Percentiles rank a stretch among this genome's conserved stretches.
These are phyloP conservation scores for Orbilia ellipsospora DNA, from an alignment of 2,329 filamentous ascomycete genomes.

Conservation along the genomic window DNA sequence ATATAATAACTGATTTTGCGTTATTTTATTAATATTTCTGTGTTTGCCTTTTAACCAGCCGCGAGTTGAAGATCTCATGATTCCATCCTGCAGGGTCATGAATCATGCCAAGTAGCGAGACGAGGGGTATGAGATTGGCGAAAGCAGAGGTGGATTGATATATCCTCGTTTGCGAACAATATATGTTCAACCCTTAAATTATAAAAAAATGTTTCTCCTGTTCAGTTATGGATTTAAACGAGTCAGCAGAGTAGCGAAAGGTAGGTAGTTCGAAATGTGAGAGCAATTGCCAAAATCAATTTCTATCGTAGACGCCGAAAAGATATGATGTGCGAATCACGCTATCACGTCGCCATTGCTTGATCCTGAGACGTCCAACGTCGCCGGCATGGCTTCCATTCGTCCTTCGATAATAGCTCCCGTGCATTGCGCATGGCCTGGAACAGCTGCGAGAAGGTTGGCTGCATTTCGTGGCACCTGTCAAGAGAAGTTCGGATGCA, in stretches of 20 bases:
- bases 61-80: conserved; percentile 6
- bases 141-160: conserved; percentile 5
- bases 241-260: too few relatives aligned
- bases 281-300: too few relatives aligned
- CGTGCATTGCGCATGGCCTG: background rate
- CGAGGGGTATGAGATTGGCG: conserved; percentile 43
- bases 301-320: too few relatives aligned
- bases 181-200: background rate
- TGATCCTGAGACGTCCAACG: conserved; percentile 20
- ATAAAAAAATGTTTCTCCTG: too few relatives aligned
- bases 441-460: conserved; percentile 8
- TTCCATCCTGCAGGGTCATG: background rate
- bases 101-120: background rate
- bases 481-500: conserved; percentile 25
- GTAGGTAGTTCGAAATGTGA: too few relatives aligned
- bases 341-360: conserved; percentile 38
- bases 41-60: too few relatives aligned
- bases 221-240: too few relatives aligned
- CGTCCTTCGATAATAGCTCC: conserved; percentile 7
- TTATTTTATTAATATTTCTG: too few relatives aligned
- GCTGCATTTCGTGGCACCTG: conserved; percentile 45
- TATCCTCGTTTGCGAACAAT: conserved; percentile 49
- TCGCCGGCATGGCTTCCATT: background rate
- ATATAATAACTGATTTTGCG: background rate
- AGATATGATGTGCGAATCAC: conserved; percentile 21